These are phyloP conservation scores for Aspergillus melleus DNA, from an alignment of 2,329 filamentous ascomycete genomes.

Conservation along the genomic window DNA sequence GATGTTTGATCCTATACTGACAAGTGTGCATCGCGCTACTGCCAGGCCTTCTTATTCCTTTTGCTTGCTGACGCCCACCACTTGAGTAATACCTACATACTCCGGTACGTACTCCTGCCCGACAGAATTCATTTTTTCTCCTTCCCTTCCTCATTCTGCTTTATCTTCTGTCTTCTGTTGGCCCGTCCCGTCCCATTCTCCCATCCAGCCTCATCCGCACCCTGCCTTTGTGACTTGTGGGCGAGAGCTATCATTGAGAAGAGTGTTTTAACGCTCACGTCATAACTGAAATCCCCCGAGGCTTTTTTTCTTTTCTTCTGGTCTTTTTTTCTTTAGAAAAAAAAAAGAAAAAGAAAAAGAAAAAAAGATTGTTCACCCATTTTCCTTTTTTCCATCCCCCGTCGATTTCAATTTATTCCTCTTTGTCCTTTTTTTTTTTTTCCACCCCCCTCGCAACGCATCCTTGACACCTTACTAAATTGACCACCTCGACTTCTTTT, in stretches of 20 bases:
- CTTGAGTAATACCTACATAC: conserved; percentile 4
- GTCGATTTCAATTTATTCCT: conserved; percentile 10
- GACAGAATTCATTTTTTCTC: conserved; percentile 10
- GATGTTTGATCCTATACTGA: conserved; percentile 20
- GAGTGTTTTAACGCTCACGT: conserved; percentile 25
- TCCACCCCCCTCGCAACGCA: conserved; percentile 8
- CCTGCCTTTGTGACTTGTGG: neutral
- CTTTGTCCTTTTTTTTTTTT: conserved; percentile 8
- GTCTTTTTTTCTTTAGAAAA: conserved; percentile 1
- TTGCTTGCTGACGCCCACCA: conserved; percentile 15
- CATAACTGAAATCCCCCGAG: conserved; percentile 28
- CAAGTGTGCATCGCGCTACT: conserved; percentile 20
- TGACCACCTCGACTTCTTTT: conserved; percentile 20
- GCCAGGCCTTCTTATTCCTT: conserved; percentile 17
- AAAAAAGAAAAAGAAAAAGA: neutral
- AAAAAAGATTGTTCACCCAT: neutral
- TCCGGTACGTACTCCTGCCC: neutral
- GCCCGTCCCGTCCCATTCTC: neutral
- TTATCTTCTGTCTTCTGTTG: conserved; percentile 8
- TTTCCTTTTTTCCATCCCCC: conserved; percentile 12
- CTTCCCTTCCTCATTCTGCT: conserved; percentile 6
- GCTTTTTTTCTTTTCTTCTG: conserved; percentile 20
- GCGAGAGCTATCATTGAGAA: neutral
- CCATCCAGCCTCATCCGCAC: neutral
- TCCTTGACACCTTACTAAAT: conserved; percentile 20